Conservation (phyloP, 805 yeast genomes). For the Yamadazyma scolyti region DNA sequence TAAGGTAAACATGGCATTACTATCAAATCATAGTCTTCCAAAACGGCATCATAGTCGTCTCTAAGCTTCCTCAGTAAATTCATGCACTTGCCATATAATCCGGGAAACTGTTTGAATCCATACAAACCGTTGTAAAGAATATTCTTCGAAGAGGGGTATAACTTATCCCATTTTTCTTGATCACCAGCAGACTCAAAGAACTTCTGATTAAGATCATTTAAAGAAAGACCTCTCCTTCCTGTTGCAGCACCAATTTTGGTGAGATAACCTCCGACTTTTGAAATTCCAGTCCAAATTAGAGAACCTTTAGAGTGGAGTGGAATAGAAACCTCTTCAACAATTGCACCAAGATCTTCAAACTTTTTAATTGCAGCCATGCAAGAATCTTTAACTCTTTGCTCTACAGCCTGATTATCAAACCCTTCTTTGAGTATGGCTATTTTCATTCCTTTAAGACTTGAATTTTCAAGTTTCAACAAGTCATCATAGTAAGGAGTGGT, state of each 20-base stretch:
- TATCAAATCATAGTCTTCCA: conserved; percentile 26
- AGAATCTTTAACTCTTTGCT: conserved; percentile 19
- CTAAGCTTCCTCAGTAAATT: conserved; percentile 28
- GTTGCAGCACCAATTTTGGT: conserved; percentile 12
- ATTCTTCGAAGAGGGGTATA: conserved; percentile 16
- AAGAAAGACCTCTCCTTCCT: conserved; percentile 17
- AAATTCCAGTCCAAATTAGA: conserved; percentile 31
- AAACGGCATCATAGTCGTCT: conserved; percentile 25
- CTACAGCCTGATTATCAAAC: conserved; percentile 28
- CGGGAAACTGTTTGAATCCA: conserved; percentile 26
- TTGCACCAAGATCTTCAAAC: conserved; percentile 26
- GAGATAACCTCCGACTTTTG: conserved; percentile 19
- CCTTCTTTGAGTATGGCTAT: conserved; percentile 32
- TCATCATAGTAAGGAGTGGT: conserved; percentile 21
- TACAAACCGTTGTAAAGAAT: conserved; percentile 27
- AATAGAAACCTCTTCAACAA: conserved; percentile 28
- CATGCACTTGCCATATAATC: conserved; percentile 26
- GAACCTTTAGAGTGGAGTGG: conserved; percentile 35
- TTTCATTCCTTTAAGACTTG: conserved; percentile 22
- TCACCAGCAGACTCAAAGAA: conserved; percentile 2
- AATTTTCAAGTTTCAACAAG: conserved; percentile 6
- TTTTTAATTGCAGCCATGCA: conserved; percentile 23
- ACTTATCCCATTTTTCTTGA: conserved; percentile 14
- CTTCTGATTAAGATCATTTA: conserved; percentile 15
- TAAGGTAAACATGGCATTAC: conserved; percentile 28